These are phyloP conservation scores for Rasamsonia emersonii DNA, from an alignment of 2,329 filamentous ascomycete species.

Conservation along the genomic window DNA sequence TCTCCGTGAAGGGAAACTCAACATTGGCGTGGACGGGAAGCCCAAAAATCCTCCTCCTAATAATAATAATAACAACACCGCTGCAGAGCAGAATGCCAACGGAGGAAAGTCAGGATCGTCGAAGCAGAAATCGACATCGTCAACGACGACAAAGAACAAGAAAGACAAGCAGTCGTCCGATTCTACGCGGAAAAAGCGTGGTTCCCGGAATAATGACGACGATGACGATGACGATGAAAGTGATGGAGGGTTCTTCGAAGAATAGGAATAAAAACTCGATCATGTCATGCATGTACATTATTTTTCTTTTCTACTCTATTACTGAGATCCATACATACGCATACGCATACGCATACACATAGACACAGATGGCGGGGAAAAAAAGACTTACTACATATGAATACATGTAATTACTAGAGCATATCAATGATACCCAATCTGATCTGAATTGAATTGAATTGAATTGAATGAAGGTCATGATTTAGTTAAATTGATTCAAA, in stretches of 20 bases:
- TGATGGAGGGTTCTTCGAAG: slow-evolving; percentile 18
- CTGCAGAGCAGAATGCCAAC: too few relatives aligned
- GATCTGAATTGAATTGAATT: neutral
- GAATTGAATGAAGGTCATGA: neutral
- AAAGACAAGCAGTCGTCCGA: neutral
- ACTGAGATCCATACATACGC: too few relatives aligned
- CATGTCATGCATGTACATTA: neutral
- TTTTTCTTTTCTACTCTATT: neutral
- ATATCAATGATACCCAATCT: neutral
- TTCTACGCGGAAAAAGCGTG: neutral
- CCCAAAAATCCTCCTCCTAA: neutral
- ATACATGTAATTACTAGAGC: neutral
- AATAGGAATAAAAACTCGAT: slow-evolving; percentile 1
- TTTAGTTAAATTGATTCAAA: too few relatives aligned
- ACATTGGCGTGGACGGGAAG: slow-evolving; percentile 14
- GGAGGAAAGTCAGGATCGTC: too few relatives aligned
- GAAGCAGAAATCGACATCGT: too few relatives aligned
- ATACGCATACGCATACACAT: too few relatives aligned
- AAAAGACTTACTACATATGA: neutral
- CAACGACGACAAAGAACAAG: too few relatives aligned
- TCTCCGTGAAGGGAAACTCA: slow-evolving; percentile 34
- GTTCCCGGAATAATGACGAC: neutral
- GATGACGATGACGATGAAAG: slow-evolving; percentile 12
- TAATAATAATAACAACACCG: too few relatives aligned
- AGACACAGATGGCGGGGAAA: neutral